Evolutionary conservation across 805 yeast species (phyloP), one percentile per base, ranked within the genome.

Genomic region (Hanseniaspora meyeri): DNA sequence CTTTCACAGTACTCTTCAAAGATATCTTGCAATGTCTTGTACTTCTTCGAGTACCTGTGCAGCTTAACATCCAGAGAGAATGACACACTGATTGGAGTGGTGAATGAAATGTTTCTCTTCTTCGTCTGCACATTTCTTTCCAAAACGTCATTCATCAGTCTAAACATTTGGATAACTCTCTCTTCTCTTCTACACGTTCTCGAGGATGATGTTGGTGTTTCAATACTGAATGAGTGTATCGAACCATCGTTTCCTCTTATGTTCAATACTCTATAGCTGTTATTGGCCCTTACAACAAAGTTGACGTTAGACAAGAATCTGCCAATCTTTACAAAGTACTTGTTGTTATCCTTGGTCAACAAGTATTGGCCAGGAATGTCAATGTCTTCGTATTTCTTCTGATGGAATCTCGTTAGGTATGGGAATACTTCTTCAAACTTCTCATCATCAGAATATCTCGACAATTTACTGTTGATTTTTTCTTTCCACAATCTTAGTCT

Each of bases 101-200:
- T 87, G 65, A 93, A 84, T 65, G 78, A 84, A 62, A 93, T 79
- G 67, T 86, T 79, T 57, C 98, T 81, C 48, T 89, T 81, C 61
- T 96, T 82, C 3, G 95, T 80, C 69, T 95, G 96, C 36, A 87
- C 95, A 64, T 86, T 85, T 62, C 84, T 81, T 0, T 83, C 74
- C 55, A 95, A 71, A 1, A 86, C 82, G 60, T 86, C 87, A 67
- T 89, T 90, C 72, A 95, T 82, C 49, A 93, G 80, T 61, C 96
- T 79, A 75, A 89, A 90, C 60, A 93, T 71, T 68, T 93, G 98
- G 75, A 88, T 85, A 57, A 93, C 82, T 55, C 96, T 78, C 66
- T 93, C 99, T 66, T 93, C 99, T 55, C 98, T 81, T 66, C 98
- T 84, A 63, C 96, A 87, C 64, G 91, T 96, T 62, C 99, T 82